Evolutionary conservation across 768 basidiomycete genomes (phyloP).

Genomic region (Leccinum fibrillosum): DNA sequence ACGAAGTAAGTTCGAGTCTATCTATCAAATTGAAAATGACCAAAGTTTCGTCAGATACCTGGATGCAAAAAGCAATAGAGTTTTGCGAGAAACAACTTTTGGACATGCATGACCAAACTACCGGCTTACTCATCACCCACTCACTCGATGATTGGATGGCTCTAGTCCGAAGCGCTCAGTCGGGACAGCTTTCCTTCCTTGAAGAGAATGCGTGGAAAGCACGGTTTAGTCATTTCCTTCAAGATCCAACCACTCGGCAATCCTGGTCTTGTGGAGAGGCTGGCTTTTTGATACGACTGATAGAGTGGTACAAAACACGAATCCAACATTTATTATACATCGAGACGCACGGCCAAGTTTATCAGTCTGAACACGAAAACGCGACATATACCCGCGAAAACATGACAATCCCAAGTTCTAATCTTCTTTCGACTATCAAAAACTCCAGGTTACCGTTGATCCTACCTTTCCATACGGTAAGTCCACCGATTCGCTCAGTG

Average conservation of each 20-base stretch:
- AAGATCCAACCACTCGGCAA: slow-evolving; percentile 17
- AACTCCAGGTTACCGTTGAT: slow-evolving; percentile 38
- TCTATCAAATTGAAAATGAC: neutral
- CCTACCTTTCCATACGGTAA: slow-evolving; percentile 48
- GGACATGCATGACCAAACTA: slow-evolving; percentile 28
- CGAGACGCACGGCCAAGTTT: slow-evolving; percentile 31
- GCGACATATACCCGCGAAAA: slow-evolving; percentile 6
- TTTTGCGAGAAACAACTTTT: slow-evolving; percentile 38
- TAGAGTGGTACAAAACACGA: slow-evolving; percentile 41
- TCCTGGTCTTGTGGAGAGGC: slow-evolving; percentile 34
- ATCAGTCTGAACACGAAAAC: slow-evolving; percentile 15
- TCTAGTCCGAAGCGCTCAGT: slow-evolving; percentile 29
- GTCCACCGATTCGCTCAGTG: slow-evolving; percentile 4
- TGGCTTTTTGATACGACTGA: slow-evolving; percentile 42
- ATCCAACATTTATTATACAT: slow-evolving; percentile 44
- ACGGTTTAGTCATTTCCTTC: slow-evolving; percentile 31
- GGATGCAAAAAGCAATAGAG: slow-evolving; percentile 37
- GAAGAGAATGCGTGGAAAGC: slow-evolving; percentile 32
- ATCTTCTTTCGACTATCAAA: slow-evolving; percentile 23
- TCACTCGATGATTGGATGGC: slow-evolving; percentile 37
- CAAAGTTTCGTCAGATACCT: slow-evolving; percentile 22
- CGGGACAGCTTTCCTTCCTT: slow-evolving; percentile 19
- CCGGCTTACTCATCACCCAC: slow-evolving; percentile 27
- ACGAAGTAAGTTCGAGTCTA: slow-evolving; percentile 25
- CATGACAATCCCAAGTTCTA: slow-evolving; percentile 15